These are phyloP conservation scores for Monosporascus sp. DNA, from an alignment of 2,329 filamentous ascomycete genomes.

Conservation along the genomic window DNA sequence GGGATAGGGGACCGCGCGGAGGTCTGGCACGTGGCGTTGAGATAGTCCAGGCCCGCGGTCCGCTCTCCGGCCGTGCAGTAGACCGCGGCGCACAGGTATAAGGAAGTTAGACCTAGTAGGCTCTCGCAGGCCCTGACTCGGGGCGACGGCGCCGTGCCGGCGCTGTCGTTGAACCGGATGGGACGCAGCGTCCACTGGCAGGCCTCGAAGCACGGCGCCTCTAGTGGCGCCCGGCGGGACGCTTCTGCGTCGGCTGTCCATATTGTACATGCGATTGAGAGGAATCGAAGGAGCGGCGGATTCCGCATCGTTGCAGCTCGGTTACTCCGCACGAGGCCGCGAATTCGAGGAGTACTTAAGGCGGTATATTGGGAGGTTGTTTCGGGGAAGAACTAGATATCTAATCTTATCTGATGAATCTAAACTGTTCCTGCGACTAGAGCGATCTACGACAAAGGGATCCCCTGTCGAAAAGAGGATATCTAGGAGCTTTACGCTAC, in stretches of 20 bases:
- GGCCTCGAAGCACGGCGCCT: slow-evolving; percentile 25
- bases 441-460: background rate
- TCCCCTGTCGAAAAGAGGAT: too few relatives aligned
- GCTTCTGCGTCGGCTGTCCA: background rate
- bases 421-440: background rate
- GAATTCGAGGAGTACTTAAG: too few relatives aligned
- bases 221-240: background rate
- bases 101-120: slow-evolving; percentile 20
- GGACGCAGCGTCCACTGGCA: slow-evolving; percentile 24
- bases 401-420: background rate
- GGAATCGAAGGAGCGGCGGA: background rate
- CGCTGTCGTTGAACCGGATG: slow-evolving; percentile 28
- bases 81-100: slow-evolving; percentile 32
- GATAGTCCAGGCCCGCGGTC: slow-evolving; percentile 14
- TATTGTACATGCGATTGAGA: background rate
- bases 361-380: too few relatives aligned
- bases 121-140: slow-evolving; percentile 25
- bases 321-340: too few relatives aligned
- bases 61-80: slow-evolving; percentile 28
- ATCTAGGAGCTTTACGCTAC: too few relatives aligned
- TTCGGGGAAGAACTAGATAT: background rate
- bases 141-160: slow-evolving; percentile 10
- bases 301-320: background rate
- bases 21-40: slow-evolving; percentile 32
- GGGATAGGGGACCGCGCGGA: slow-evolving; percentile 24